A percentile compares a stretch with the other conserved stretches of the same genome.
Conservation (phyloP, 805 yeast species). For the Candida silvicultrix region DNA sequence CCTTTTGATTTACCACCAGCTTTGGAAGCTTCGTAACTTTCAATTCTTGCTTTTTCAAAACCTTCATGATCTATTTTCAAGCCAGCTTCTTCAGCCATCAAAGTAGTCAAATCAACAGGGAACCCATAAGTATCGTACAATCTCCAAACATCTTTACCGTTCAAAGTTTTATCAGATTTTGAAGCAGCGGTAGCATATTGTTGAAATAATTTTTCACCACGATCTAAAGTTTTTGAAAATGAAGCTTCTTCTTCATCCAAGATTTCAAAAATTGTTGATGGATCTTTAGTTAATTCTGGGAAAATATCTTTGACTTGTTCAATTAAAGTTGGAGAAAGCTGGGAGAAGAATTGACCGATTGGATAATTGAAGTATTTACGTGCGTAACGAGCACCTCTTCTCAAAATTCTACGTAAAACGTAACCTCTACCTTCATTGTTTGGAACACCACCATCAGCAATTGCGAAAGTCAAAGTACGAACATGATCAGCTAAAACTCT, state of each 20-base stretch:
- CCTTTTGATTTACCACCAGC: constrained; percentile 66
- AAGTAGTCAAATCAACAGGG: constrained; percentile 95
- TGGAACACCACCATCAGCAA: constrained; percentile 99
- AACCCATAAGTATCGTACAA: constrained; percentile 97
- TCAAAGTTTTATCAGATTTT: constrained; percentile 64
- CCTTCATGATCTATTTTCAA: constrained; percentile 87
- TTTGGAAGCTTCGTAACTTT: constrained; percentile 92
- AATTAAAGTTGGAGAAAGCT: constrained; percentile 86
- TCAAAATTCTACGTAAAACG: constrained; percentile 90
- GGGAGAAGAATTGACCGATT: constrained; percentile 89
- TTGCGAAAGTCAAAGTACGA: constrained; percentile 91
- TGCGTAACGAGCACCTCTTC: constrained; percentile 97
- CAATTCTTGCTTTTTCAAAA: constrained; percentile 84
- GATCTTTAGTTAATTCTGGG: constrained; percentile 81
- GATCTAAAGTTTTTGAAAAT: constrained; percentile 90
- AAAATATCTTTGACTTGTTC: constrained; percentile 81
- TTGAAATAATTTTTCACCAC: constrained; percentile 96
- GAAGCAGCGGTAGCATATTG: constrained; percentile 83
- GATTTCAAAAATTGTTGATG: constrained; percentile 76
- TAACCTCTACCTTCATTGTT: constrained; percentile 99
- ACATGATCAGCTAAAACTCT: constrained; percentile 98
- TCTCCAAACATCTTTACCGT: constrained; percentile 98
- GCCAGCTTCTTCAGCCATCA: constrained; percentile 98
- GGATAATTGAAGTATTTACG: constrained; percentile 95
- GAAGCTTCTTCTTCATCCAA: constrained; percentile 94